Percentiles rank a stretch among this genome's conserved stretches.
phyloP scores from a whole-genome alignment of 805 yeast genomes.

The Pichia phayaonensis region DNA sequence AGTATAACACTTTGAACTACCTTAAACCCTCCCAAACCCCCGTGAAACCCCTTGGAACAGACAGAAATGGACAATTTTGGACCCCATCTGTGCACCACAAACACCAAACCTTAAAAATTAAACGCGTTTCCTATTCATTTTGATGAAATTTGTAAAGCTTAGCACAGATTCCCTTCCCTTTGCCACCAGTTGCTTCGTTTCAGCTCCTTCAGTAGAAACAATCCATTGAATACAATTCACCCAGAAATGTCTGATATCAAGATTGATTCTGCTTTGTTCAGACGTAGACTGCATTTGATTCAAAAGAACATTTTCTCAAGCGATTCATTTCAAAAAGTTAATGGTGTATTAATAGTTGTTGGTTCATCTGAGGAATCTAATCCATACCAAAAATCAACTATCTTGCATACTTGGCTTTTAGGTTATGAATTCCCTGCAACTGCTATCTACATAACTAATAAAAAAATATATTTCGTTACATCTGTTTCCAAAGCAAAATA shows the following conservation, averaged over 20 bases:
- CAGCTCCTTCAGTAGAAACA: background rate
- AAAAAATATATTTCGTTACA: constrained; percentile 59
- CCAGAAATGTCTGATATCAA: constrained; percentile 49
- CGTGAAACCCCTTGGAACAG: background rate
- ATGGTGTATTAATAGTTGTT: constrained; percentile 56
- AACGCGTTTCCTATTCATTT: background rate
- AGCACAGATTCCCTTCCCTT: background rate
- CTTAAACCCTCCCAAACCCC: background rate
- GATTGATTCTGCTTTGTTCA: constrained; percentile 46
- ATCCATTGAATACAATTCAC: background rate
- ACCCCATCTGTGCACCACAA: background rate
- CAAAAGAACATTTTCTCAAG: constrained; percentile 29
- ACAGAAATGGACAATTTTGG: background rate
- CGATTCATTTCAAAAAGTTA: constrained; percentile 34
- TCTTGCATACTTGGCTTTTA: constrained; percentile 82
- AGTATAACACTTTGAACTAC: too few species aligned
- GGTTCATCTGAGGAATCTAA: constrained; percentile 86
- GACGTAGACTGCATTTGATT: constrained; percentile 40
- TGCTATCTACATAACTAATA: constrained; percentile 54
- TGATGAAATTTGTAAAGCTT: background rate
- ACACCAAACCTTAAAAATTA: background rate
- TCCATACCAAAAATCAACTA: constrained; percentile 82
- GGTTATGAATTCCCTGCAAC: constrained; percentile 98
- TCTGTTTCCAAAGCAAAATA: constrained; percentile 81
- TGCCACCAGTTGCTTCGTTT: background rate